Evolutionary conservation across 495 filamentous ascomycete genomes (phyloP), one percentile per base, ranked within the genome.

Genomic region (Podospora tetraspora): DNA sequence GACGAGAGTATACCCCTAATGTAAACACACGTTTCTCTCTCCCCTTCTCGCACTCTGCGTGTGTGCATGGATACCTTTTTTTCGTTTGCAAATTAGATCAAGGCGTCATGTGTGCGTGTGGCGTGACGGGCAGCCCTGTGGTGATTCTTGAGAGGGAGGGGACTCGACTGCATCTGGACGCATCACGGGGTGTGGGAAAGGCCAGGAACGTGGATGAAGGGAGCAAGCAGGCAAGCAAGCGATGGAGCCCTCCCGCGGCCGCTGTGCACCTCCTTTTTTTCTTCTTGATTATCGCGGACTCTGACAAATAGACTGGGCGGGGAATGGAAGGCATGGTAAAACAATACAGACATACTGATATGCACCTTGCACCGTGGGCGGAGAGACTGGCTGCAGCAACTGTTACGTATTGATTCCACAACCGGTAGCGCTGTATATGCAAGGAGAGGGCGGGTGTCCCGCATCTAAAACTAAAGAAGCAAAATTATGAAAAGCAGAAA

Each of bases 21-120:
- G 13, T n/a, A 52, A n/a, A n/a, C 43, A n/a, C 43, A 71, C 63
- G 73, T 71, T 64, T 43, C 62, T 56, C 16, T 59, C 32, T n/a
- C 61, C 27, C n/a, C 52, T 24, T 27, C 30, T 57, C 19, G 19
- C 43, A 19, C 16, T 52, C 4, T 8, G 19, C 43, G 43, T 52
- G 43, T 52, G 43, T 52, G 43, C 43, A 52, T n/a, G 12, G 43
- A 52, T 52, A 52, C 43, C 43, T 52, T 52, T 52, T 52, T 52
- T 52, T 52, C 16, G 43, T 52, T n/a, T 19, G 43, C 43, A 52
- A 52, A 52, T 52, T 52, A 52, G 43, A 52, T 8, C 43, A 52
- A 52, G 43, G 43, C 43, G 43, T 52, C 43, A 8, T 52, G 43
- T n/a, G 43, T 52, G 5, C 34, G 13, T 43, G 13, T 12, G 13